These are phyloP conservation scores for Yamadazyma laniorum DNA, from an alignment of 805 yeast genomes.

Conservation along the genomic window DNA sequence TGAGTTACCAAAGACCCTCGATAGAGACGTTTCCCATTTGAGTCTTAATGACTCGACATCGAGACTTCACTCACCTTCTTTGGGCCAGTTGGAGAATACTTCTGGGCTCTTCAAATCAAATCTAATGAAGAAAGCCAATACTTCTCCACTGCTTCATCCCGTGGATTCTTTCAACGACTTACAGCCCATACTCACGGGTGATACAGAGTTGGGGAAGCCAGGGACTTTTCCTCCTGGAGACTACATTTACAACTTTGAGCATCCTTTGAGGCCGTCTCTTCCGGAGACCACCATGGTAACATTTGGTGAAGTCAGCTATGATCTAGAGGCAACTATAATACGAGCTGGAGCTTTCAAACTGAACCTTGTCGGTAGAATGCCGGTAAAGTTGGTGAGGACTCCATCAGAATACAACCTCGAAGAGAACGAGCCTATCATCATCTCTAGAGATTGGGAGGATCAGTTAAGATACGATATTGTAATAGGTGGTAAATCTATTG, in stretches of 20 bases:
- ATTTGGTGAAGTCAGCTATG: constrained; percentile 77
- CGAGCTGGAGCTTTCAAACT: constrained; percentile 86
- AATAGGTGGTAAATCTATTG: constrained; percentile 84
- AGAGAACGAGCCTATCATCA: constrained; percentile 90
- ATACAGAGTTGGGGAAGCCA: constrained; percentile 20
- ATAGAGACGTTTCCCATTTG: constrained; percentile 35
- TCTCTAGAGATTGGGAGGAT: constrained; percentile 91
- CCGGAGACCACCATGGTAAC: constrained; percentile 81
- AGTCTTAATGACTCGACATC: constrained; percentile 28
- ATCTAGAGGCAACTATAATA: constrained; percentile 65
- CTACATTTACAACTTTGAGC: constrained; percentile 88
- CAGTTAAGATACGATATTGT: constrained; percentile 86
- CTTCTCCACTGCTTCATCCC: constrained; percentile 28
- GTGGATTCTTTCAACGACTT: constrained; percentile 23
- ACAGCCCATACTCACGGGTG: constrained; percentile 14
- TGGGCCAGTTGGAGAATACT: constrained; percentile 1
- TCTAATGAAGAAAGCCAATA: constrained; percentile 26
- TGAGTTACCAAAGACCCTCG: constrained; percentile 22
- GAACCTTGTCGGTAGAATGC: constrained; percentile 60
- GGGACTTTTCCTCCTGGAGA: constrained; percentile 76
- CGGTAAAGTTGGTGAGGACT: constrained; percentile 68
- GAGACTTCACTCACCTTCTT: constrained; percentile 11
- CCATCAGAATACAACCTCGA: constrained; percentile 79
- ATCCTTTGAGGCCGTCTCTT: constrained; percentile 73
- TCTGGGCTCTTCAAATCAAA: constrained; percentile 11